Evolutionary conservation across 1,284 basidiomycete species (phyloP), one percentile per base, ranked within the genome.

Genomic region (Pyrrhoderma noxium): DNA sequence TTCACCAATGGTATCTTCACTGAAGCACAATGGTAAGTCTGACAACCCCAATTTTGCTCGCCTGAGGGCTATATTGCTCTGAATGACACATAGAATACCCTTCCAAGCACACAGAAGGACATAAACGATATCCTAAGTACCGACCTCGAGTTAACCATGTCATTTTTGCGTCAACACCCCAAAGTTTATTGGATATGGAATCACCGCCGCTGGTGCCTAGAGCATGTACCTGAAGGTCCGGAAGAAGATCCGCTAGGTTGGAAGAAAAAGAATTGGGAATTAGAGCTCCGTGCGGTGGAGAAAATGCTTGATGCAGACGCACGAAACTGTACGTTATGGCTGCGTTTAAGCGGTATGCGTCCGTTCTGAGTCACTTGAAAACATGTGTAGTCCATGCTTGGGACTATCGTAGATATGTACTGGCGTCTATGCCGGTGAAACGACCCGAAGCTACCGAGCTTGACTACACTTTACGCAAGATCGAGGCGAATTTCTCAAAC

Each of bases 101-200:
- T 48, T 37, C 23, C 53, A 60, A 93, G 89, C 51, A 68, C 81
- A 2, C 70, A 79, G 0, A 71, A 79, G 45, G 75, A 83, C 47
- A 72, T 82, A 35, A 82, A 91, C 50, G 67, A 73, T 8, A 53
- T 85, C 2, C 74, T 96, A 1, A 70, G 77, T 2, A 71, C 77
- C 35, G 93, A 97, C 53, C 69, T 97, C n/a, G 70, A 76, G 1
- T 74, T 93, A 65, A 96, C 93, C 0, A 88, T 85, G 61, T 68
- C 74, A 7, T 83, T 86, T 14, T 77, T 97, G 42, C 85, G 87
- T 61, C 71, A 78, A 8, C 83, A 93, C 62, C 93, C 93, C 7
- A 97, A 97, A 64, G 85, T 94, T 11, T 97, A 97, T 65, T 92
- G 89, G 83, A 92, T 96, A 57, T 97, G 93, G 94, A 95, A 93